Percentiles rank a stretch among this genome's conserved stretches.
phyloP scores from a whole-genome alignment of 495 filamentous ascomycete species.

The Lasiosphaeria miniovina region DNA sequence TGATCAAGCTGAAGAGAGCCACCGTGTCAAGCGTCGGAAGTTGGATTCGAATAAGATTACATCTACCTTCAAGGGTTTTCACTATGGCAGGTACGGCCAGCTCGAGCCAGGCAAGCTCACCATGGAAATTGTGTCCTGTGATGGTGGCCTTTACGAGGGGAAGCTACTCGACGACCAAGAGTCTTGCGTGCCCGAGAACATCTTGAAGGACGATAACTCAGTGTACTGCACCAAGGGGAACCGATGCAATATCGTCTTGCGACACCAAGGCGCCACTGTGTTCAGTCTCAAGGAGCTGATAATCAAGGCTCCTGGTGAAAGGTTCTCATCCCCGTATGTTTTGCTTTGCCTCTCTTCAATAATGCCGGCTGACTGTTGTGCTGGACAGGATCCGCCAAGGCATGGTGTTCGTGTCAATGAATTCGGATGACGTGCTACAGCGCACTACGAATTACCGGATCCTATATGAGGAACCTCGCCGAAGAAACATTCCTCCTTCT shows the following conservation, averaged over 20 bases:
- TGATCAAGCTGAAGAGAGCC: constrained; percentile 43
- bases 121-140: constrained; percentile 86
- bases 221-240: constrained; percentile 87
- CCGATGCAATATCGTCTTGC: constrained; percentile 78
- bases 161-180: constrained; percentile 29
- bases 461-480: constrained; percentile 44
- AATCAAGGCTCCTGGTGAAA: constrained; percentile 78
- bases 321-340: constrained; percentile 83
- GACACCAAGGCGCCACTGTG: constrained; percentile 70
- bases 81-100: constrained; percentile 80
- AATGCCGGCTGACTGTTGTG: constrained; percentile 23
- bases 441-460: constrained; percentile 76
- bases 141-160: constrained; percentile 73
- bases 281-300: constrained; percentile 81
- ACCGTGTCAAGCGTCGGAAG: constrained; percentile 69
- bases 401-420: constrained; percentile 90
- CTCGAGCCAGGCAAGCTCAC: constrained; percentile 72
- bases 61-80: constrained; percentile 56
- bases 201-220: constrained; percentile 73
- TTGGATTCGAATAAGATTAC: constrained; percentile 59
- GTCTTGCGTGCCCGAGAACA: constrained; percentile 71
- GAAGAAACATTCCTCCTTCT: too few relatives aligned
- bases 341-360: constrained; percentile 5
- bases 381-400: constrained; percentile 76
- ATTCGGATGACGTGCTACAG: constrained; percentile 65